Evolutionary conservation across 495 filamentous ascomycete species (phyloP).

Genomic region (Podospora didyma): DNA sequence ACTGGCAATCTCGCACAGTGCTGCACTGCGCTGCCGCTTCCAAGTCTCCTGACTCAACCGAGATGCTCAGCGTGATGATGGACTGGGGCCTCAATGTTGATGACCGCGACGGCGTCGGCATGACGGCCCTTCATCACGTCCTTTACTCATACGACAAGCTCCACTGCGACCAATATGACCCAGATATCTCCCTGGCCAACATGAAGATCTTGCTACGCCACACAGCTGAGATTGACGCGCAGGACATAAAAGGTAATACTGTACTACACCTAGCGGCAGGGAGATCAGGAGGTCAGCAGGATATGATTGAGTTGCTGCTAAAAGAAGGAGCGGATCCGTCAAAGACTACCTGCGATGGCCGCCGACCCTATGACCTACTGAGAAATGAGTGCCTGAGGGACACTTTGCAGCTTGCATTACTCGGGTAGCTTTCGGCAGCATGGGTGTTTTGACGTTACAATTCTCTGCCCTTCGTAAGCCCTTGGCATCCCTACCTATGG

Average conservation of each 20-base stretch:
- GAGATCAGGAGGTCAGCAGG: background rate
- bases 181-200: conserved; percentile 7
- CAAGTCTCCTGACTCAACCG: conserved; percentile 2
- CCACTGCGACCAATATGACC: background rate
- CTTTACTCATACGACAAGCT: conserved; percentile 6
- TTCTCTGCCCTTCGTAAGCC: too few species aligned
- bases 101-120: conserved; percentile 20
- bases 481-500: too few species aligned
- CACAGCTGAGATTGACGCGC: conserved; percentile 3
- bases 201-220: conserved; percentile 4
- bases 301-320: background rate
- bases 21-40: conserved; percentile 2
- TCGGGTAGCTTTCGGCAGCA: too few species aligned
- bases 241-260: conserved; percentile 8
- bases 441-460: too few species aligned
- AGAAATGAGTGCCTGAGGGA: conserved; percentile 4
- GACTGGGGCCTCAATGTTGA: conserved; percentile 7
- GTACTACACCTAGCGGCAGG: conserved; percentile 4
- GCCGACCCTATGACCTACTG: conserved; percentile 5
- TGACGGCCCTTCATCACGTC: conserved; percentile 22
- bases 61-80: background rate
- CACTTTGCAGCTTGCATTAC: conserved; percentile 4
- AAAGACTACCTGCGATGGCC: background rate
- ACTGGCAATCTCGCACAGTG: background rate
- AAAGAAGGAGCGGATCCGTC: conserved; percentile 2